Evolutionary conservation across 2,329 filamentous ascomycete genomes (phyloP).

Genomic region (Phialocephala subalpina): DNA sequence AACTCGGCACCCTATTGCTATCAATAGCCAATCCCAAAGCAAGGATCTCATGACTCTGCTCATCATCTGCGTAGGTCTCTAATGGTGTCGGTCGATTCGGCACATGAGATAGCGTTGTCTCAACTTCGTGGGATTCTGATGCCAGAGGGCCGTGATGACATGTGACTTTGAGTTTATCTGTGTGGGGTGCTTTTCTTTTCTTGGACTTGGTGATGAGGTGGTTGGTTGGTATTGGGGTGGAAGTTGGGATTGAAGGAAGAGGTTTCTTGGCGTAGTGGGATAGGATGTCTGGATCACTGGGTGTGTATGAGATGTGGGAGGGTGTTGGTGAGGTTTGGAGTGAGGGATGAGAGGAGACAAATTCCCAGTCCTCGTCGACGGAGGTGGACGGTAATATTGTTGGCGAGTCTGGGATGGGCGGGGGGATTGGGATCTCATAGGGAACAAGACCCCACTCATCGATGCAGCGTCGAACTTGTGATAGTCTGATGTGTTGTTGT

Average conservation of each 20-base stretch:
- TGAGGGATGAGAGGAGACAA: slow-evolving; percentile 18
- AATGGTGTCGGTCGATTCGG: slow-evolving; percentile 28
- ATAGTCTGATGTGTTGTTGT: slow-evolving; percentile 29
- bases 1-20: neutral
- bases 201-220: slow-evolving; percentile 3
- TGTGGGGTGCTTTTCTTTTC: slow-evolving; percentile 15
- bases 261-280: slow-evolving; percentile 27
- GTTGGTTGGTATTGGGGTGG: neutral
- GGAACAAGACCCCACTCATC: slow-evolving; percentile 28
- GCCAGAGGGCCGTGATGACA: slow-evolving; percentile 19
- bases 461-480: slow-evolving; percentile 34
- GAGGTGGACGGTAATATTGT: neutral
- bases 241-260: slow-evolving; percentile 29
- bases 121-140: slow-evolving; percentile 20
- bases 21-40: slow-evolving; percentile 17
- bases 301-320: slow-evolving; percentile 15
- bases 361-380: slow-evolving; percentile 21
- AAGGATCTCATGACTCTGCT: slow-evolving; percentile 29
- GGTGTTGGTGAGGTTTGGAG: neutral
- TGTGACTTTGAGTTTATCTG: slow-evolving; percentile 21
- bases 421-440: slow-evolving; percentile 10
- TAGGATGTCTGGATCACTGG: slow-evolving; percentile 25
- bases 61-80: slow-evolving; percentile 27
- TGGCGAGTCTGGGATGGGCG: too few species aligned
- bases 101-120: slow-evolving; percentile 17